Conservation (phyloP, 371 early-diverging fungal genomes). For the Dichotomocladium elegans region DNA sequence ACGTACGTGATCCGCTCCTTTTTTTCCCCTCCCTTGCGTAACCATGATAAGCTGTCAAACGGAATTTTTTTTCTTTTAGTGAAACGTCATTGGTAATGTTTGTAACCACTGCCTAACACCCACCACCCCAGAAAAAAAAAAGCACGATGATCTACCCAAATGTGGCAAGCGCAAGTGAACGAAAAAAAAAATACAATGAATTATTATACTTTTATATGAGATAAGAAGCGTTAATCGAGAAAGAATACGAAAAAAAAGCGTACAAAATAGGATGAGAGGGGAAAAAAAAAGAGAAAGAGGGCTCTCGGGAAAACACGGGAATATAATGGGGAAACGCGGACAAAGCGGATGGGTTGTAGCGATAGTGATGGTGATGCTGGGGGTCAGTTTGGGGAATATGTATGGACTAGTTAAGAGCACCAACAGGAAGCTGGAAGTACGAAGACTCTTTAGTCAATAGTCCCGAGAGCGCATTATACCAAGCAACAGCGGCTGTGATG, state of each 20-base stretch:
- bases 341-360: neutral
- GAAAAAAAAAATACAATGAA: too few species aligned
- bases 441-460: constrained; percentile 58
- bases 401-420: constrained; percentile 6
- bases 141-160: too few species aligned
- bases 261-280: neutral
- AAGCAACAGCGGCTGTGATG: constrained; percentile 64
- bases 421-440: constrained; percentile 56
- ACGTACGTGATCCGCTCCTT: too few species aligned
- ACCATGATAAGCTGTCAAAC: too few species aligned
- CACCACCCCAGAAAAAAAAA: too few species aligned
- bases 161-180: too few species aligned
- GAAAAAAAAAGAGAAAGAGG: neutral
- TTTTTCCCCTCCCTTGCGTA: too few species aligned
- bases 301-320: neutral
- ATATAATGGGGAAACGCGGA: neutral
- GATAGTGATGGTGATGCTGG: neutral
- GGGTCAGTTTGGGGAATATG: neutral
- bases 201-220: neutral
- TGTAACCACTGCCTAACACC: too few species aligned
- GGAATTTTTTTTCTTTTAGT: too few species aligned
- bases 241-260: neutral
- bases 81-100: too few species aligned
- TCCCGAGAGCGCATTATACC: constrained; percentile 70
- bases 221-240: neutral